Evolutionary conservation across 169 alveolate species (phyloP), one percentile per base, ranked within the genome.

Genomic region (Cryptosporidium ryanae): DNA sequence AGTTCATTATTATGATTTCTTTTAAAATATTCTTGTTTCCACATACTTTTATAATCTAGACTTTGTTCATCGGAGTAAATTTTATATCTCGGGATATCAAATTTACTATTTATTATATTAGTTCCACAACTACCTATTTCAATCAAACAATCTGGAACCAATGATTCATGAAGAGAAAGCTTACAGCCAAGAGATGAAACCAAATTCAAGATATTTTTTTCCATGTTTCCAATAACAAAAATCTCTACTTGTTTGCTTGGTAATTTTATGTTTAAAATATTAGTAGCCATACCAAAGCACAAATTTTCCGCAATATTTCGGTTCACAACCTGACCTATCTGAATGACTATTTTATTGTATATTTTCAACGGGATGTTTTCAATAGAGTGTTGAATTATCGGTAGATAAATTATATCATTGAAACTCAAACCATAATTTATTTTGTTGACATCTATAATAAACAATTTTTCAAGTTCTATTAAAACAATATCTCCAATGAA

Each of bases 121-220:
- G 23, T 49, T 25, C 23, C 55, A 0, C 48, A 59, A 8, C 31
- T 50, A 27, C 67, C 83, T 50, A 68, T 68, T 49, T 54, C 31
- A 21, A 68, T 31, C 52, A 68, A n/a, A 34, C 83, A 68, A 17
- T 68, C 83, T 27, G 83, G 83, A 1, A 17, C 12, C 25, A 18
- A 15, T 68, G 17, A 50, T 49, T 23, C 59, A 27, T 43, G 65
- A 6, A 68, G 17, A 5, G 27, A 32, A 13, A 50, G 32, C 34
- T 68, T 68, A 52, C 83, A 68, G 1, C 83, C 83, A 32, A 68
- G 32, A 6, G 83, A 68, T 15, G 18, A 18, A 15, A 68, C 23
- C 55, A 54, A n/a, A 50, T 68, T 34, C 15, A 25, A 50, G 38
- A 68, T 29, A 29, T 68, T 52, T 0, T 52, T 12, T 50, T 68